Evolutionary conservation across 345 rosid genomes (phyloP), one percentile per base, ranked within the genome.

Genomic region (Rhizophora mangle): DNA sequence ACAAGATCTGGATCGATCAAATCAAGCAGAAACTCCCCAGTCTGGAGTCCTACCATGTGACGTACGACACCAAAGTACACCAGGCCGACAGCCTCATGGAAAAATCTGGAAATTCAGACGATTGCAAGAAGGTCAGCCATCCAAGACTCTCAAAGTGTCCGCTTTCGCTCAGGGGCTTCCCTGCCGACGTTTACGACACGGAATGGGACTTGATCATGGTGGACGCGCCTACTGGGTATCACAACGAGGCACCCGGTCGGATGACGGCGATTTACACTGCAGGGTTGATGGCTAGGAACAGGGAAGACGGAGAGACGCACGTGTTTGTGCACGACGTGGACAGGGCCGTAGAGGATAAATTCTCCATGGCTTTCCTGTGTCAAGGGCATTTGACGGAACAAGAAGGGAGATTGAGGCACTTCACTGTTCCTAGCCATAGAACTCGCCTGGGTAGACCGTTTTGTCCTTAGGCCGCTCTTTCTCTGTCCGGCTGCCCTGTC

Each of bases 151-250:
- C 98, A 0, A 36, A 75, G 68, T 94, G 98, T 43, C 77, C 57
- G 26, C 87, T 94, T 15, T 87, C 93, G 7, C 69, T 88, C 36
- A 88, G 85, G 69, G 85, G 84, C 8, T 85, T 91, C 67, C 98
- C 98, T 0, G 71, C 67, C 5, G 89, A 85, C 26, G 82, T 91
- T 4, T 91, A 91, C 63, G 89, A 87, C 8, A 30, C 55, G 7
- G 90, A 83, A 49, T 94, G 98, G 98, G 96, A 94, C 80, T 37
- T 94, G 82, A 94, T 91, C 39, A 94, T 94, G 96, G 95, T 91
- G 64, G 97, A 94, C 61, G 96, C 98, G 19, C 97, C 98, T 0
- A 94, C 98, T 0, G 98, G 97, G 75, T 94, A 83, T 62, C 83
- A 85, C 21, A 85, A 86, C 13, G 86, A 78, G 32, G 89, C 98